Percentiles rank a stretch among this genome's conserved stretches.
Conservation (phyloP, 2,329 filamentous ascomycete species). For the Penicillium sp. region DNA sequence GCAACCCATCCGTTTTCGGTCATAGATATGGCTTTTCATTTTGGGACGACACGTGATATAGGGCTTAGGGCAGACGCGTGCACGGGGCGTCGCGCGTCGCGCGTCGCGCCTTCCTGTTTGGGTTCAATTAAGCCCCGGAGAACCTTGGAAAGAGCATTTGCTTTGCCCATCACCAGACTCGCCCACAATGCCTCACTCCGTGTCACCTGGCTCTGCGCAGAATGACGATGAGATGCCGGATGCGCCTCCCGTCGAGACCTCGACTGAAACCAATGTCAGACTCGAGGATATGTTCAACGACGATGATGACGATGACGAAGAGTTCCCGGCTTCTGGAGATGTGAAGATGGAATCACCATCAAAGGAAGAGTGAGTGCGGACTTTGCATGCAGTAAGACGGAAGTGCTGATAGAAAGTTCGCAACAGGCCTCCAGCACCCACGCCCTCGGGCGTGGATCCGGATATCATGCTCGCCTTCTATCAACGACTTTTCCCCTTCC, state of each 20-base stretch:
- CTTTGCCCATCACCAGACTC: background rate
- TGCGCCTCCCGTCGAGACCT: constrained; percentile 22
- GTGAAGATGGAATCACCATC: constrained; percentile 36
- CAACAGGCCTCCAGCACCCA: constrained; percentile 28
- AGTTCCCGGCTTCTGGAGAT: constrained; percentile 47
- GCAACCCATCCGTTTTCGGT: constrained; percentile 10
- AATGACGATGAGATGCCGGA: constrained; percentile 38
- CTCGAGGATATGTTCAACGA: constrained; percentile 55
- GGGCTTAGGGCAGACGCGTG: constrained; percentile 22
- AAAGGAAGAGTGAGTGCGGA: constrained; percentile 29
- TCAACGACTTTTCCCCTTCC: constrained; percentile 87
- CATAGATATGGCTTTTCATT: background rate
- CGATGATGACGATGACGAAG: constrained; percentile 45
- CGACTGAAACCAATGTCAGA: constrained; percentile 28
- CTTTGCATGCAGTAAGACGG: constrained; percentile 2
- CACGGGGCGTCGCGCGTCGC: constrained; percentile 15
- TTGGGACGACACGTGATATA: constrained; percentile 10
- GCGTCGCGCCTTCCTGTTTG: constrained; percentile 18
- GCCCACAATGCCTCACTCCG: constrained; percentile 33
- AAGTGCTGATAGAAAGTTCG: constrained; percentile 13
- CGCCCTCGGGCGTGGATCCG: constrained; percentile 54
- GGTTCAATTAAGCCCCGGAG: constrained; percentile 11
- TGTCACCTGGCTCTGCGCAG: constrained; percentile 33
- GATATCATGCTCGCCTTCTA: constrained; percentile 91
- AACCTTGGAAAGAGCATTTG: background rate